Percentiles rank a stretch among this genome's conserved stretches.
Conservation (phyloP, 1,284 basidiomycete species). For the Ganoderma lucidum region DNA sequence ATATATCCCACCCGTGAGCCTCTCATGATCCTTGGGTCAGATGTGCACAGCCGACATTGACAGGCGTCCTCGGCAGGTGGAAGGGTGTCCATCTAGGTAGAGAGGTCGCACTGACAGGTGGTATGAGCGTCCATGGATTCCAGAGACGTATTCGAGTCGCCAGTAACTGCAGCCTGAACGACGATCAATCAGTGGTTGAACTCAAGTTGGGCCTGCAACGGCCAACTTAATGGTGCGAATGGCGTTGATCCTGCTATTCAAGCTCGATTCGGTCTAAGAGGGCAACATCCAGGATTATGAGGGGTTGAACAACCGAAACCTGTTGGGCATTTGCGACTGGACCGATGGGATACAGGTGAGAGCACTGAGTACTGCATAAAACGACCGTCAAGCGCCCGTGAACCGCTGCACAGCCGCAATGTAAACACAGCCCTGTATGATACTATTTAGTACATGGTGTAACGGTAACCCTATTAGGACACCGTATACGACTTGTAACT, state of each 20-base stretch:
- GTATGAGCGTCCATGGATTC: neutral
- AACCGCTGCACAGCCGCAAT: too few relatives aligned
- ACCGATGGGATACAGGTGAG: too few relatives aligned
- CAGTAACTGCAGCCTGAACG: neutral
- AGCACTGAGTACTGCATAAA: too few relatives aligned
- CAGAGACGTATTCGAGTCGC: neutral
- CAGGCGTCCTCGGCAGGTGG: neutral
- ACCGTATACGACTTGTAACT: too few relatives aligned
- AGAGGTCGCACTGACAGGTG: neutral
- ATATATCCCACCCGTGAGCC: neutral
- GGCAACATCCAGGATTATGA: neutral
- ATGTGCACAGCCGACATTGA: neutral
- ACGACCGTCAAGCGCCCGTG: too few relatives aligned
- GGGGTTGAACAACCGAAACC: too few relatives aligned
- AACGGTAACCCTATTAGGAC: too few relatives aligned
- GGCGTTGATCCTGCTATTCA: neutral
- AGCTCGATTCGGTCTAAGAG: neutral
- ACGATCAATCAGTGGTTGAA: too few relatives aligned
- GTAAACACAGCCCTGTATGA: too few relatives aligned
- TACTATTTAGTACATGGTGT: too few relatives aligned
- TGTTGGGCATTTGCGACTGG: too few relatives aligned
- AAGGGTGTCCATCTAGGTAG: neutral
- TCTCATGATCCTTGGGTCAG: neutral
- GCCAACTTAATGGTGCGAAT: neutral
- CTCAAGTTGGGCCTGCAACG: neutral